phyloP scores from a whole-genome alignment of 352 stramenopile genomes.

The Peronospora tabacina region DNA sequence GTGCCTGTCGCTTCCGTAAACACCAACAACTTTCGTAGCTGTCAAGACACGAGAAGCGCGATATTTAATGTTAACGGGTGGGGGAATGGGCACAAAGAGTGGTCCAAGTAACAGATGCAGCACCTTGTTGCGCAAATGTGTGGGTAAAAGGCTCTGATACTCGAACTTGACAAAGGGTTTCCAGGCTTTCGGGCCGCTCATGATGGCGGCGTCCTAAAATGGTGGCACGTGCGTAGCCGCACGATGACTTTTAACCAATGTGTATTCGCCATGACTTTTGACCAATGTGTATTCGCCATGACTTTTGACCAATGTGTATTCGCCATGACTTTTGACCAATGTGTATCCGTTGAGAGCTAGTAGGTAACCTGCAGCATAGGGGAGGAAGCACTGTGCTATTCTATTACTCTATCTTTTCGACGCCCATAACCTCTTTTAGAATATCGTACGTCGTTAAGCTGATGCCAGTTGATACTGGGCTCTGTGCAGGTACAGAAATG shows the following conservation, averaged over 20 bases:
- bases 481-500: conserved; percentile 31
- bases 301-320: not conserved
- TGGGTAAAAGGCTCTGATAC: conserved; percentile 65
- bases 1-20: conserved; percentile 74
- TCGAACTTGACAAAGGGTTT: conserved; percentile 79
- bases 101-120: no score
- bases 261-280: conserved; percentile 1
- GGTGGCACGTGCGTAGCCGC: not conserved
- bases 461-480: conserved; percentile 77
- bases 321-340: no score
- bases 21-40: conserved; percentile 76
- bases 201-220: conserved; percentile 23
- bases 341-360: no score
- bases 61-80: not conserved
- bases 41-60: no score
- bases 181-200: conserved; percentile 63
- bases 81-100: no score
- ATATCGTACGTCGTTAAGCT: conserved; percentile 84
- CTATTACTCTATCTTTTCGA: conserved; percentile 67
- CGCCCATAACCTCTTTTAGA: conserved; percentile 75
- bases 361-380: no score
- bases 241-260: conserved; percentile 16
- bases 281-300: not conserved
- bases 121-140: conserved; percentile 60
- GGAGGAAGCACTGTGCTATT: not conserved